These are phyloP conservation scores for Colletotrichum theobromicola DNA, from an alignment of 2,329 filamentous ascomycete species.

Conservation along the genomic window DNA sequence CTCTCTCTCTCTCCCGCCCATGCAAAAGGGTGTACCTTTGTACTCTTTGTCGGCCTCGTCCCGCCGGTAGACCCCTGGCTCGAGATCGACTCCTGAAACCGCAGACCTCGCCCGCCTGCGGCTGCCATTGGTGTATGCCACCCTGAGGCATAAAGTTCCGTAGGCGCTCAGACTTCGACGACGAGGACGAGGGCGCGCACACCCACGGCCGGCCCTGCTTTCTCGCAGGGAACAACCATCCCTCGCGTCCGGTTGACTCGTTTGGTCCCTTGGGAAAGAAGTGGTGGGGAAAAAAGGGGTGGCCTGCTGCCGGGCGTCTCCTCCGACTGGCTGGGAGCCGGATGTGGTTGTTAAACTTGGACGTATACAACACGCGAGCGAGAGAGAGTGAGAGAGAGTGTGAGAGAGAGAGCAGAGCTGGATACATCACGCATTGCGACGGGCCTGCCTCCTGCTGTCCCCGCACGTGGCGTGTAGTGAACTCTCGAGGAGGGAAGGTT, in stretches of 20 bases:
- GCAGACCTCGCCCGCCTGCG: slow-evolving; percentile 13
- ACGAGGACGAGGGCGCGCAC: no score
- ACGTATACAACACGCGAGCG: background rate
- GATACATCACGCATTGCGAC: background rate
- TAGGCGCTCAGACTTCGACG: slow-evolving; percentile 18
- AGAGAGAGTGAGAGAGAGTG: background rate
- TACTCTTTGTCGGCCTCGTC: slow-evolving; percentile 15
- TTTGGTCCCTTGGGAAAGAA: slow-evolving; percentile 7
- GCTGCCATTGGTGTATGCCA: slow-evolving; percentile 13
- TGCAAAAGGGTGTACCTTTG: background rate
- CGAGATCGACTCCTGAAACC: slow-evolving; percentile 25
- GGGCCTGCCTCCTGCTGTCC: background rate
- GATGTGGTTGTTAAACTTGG: background rate
- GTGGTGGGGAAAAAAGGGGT: background rate
- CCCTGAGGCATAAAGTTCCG: slow-evolving; percentile 22
- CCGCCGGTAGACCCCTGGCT: slow-evolving; percentile 17
- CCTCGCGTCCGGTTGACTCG: slow-evolving; percentile 13
- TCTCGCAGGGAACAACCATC: slow-evolving; percentile 9
- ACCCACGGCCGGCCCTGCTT: background rate
- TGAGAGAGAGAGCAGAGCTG: background rate
- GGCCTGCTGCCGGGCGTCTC: slow-evolving; percentile 6
- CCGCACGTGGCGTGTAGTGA: slow-evolving; percentile 16
- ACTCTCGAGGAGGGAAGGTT: slow-evolving; percentile 15
- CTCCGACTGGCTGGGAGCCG: slow-evolving; percentile 14
- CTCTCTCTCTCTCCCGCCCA: no score